phyloP scores from a whole-genome alignment of 176 grass and related monocot species.

The Bonia amplexicaulis region DNA sequence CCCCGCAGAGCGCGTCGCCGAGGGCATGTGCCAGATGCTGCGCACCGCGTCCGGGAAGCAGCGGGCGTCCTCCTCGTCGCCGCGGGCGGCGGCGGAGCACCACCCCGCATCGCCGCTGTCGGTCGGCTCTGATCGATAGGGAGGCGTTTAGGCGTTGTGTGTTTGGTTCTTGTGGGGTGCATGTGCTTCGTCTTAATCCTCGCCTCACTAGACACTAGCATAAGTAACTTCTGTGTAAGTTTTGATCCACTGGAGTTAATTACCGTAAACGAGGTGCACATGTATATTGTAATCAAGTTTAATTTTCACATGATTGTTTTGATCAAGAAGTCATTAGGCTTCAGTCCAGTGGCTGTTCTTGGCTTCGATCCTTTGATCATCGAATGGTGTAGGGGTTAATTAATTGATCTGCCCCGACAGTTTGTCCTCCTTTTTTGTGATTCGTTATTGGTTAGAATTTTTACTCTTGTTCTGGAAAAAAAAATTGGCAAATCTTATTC shows the following conservation, averaged over 20 bases:
- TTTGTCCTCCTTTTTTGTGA: background rate
- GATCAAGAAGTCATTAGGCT: background rate
- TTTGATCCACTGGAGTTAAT: background rate
- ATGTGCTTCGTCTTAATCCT: background rate
- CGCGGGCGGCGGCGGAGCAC: constrained; percentile 14
- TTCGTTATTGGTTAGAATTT: background rate
- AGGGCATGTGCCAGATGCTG: constrained; percentile 84
- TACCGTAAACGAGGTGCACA: background rate
- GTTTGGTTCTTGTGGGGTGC: background rate
- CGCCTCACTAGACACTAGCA: background rate
- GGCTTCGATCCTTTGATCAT: background rate
- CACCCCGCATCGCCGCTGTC: background rate
- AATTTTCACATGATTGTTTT: background rate
- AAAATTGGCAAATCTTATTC: background rate
- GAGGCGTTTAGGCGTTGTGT: background rate
- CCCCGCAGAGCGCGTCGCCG: constrained; percentile 58
- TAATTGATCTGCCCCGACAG: background rate
- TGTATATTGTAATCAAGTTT: constrained; percentile 8
- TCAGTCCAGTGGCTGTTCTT: background rate
- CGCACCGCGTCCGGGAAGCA: constrained; percentile 41
- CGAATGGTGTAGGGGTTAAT: background rate
- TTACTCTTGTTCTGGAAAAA: background rate
- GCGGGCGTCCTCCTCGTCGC: background rate
- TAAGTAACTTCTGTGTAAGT: background rate
- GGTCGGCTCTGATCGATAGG: background rate